These are phyloP conservation scores for Thalassiosira exigua DNA, from an alignment of 352 stramenopile genomes.

Conservation along the genomic window DNA sequence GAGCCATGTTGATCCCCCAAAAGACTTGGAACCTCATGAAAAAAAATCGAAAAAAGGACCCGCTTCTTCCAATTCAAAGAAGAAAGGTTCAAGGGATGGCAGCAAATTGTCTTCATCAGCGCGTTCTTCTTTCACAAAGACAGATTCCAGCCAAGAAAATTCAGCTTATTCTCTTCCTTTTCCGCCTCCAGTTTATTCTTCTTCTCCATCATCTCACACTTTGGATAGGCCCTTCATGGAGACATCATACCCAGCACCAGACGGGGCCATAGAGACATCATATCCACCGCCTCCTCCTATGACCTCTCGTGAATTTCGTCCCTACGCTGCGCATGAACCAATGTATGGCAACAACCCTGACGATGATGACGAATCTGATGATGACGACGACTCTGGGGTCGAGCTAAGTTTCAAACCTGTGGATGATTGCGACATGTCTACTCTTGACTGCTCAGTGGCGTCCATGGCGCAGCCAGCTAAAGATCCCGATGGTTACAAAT, in stretches of 20 bases:
- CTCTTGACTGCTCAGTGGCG: conserved; percentile 40
- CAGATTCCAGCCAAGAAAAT: no score
- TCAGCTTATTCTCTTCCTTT: conserved; percentile 51
- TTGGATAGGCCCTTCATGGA: not conserved
- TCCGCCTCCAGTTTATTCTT: conserved; percentile 3
- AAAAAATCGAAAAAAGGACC: no score
- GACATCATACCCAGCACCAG: conserved; percentile 4
- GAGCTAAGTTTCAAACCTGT: conserved; percentile 35
- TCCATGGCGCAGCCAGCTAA: not conserved
- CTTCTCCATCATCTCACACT: conserved; percentile 9
- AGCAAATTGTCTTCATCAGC: no score
- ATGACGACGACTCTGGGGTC: conserved; percentile 18
- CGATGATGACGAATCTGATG: not conserved
- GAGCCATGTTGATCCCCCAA: no score
- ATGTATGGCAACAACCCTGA: no score
- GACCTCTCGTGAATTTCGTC: not conserved
- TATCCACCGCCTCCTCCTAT: not conserved
- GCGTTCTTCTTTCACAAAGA: no score
- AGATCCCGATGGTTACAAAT: conserved; percentile 40
- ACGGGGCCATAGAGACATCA: not conserved
- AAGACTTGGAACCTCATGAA: no score
- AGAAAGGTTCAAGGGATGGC: no score
- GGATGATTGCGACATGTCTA: conserved; percentile 35
- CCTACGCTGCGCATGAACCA: no score
- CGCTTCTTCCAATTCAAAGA: no score